Evolutionary conservation across 176 grass and related monocot species (phyloP), one percentile per base, ranked within the genome.

Genomic region (Cenchrus fungigraminus): DNA sequence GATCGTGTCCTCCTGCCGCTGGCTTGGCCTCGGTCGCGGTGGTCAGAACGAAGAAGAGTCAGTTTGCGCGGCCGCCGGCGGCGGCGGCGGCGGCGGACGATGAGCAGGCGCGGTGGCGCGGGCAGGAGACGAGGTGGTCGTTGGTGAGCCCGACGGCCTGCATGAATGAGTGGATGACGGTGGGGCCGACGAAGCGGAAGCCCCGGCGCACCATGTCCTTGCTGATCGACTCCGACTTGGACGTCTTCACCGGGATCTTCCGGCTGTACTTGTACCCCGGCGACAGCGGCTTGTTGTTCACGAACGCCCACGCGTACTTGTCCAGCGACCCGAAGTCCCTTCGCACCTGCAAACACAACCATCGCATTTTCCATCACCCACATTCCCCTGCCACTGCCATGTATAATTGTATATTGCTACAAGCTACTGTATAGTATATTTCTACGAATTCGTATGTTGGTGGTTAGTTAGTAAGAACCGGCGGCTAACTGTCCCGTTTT

Each of bases 171-270:
- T 98, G 91, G 69, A 98, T 82, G 87, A 98, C 97, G 0, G 93
- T 98, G 6, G 97, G 97, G 40, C 97, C 97, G 0, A 92, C 97
- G 73, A 94, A 90, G 5, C 97, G 97, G 86, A 98, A 94, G 31
- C 93, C 97, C 0, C 96, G 93, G 15, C 96, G 93, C 14, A 98
- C 91, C 96, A 98, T 92, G 81, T 98, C 96, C 76, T 95, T 98
- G 96, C 96, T 98, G 86, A 98, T 95, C 52, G 78, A 87, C 89
- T 98, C 97, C 45, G 97, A 98, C 81, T 98, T 98, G 78, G 97
- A 98, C 68, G 93, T 95, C 89, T 98, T 98, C 60, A 92, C 93
- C 0, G 97, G 97, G 73, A 98, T 98, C 86, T 98, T 98, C 83
- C 93, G 86, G 86, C 91, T 89, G 81, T 86, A 91, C 76, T 87